Conservation (phyloP, 2,329 filamentous ascomycete genomes). For the Talaromyces atroroseus region DNA sequence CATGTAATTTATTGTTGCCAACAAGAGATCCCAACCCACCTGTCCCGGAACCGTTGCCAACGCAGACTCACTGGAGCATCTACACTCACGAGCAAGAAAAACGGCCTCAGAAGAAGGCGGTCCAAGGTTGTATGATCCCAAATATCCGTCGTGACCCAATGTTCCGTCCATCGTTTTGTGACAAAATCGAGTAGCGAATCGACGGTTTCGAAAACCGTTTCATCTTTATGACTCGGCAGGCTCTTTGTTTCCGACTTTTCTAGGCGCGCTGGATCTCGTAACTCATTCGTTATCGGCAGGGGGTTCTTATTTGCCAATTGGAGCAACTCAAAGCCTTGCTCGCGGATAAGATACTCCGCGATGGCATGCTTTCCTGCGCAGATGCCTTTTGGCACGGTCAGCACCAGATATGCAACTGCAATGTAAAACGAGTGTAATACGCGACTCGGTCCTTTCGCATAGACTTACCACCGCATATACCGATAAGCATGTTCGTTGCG, state of each 20-base stretch:
- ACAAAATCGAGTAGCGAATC: constrained; percentile 75
- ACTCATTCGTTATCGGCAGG: constrained; percentile 19
- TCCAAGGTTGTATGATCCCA: constrained; percentile 68
- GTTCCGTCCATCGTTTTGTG: constrained; percentile 73
- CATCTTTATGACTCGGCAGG: constrained; percentile 18
- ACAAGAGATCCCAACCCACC: constrained; percentile 50
- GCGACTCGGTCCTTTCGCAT: background rate
- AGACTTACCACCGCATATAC: constrained; percentile 45
- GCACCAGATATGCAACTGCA: background rate
- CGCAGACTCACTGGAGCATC: constrained; percentile 82
- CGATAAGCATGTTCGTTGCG: constrained; percentile 47
- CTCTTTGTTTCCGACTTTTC: constrained; percentile 21
- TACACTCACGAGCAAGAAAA: constrained; percentile 87
- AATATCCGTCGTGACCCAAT: constrained; percentile 83
- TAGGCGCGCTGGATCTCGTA: constrained; percentile 24
- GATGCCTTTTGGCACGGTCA: constrained; percentile 57
- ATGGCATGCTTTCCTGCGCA: constrained; percentile 91
- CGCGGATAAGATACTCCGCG: constrained; percentile 76
- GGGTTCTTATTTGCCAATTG: constrained; percentile 46
- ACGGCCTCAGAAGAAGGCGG: constrained; percentile 70
- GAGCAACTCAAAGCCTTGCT: constrained; percentile 75
- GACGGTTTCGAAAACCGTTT: constrained; percentile 53
- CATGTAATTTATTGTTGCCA: constrained; percentile 25
- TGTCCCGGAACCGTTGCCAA: constrained; percentile 69
- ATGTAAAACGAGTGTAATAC: no score